Conservation (phyloP, 768 basidiomycete genomes). For the Agrocybe praecox region DNA sequence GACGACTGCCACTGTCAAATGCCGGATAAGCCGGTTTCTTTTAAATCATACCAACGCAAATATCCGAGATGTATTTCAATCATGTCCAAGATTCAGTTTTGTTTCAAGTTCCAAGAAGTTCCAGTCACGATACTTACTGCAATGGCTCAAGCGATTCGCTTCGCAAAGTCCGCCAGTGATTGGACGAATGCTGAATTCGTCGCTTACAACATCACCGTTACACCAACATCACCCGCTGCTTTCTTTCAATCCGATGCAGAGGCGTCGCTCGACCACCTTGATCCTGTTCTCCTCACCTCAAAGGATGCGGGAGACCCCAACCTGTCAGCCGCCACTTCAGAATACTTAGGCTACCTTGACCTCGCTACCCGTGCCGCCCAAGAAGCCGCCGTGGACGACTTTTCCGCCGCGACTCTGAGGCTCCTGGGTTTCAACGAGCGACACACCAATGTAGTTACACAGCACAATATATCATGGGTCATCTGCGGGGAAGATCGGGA, state of each 20-base stretch:
- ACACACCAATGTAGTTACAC: constrained; percentile 9
- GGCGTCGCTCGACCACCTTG: constrained; percentile 26
- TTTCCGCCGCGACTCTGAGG: constrained; percentile 24
- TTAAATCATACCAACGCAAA: no score
- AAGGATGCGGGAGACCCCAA: constrained; percentile 15
- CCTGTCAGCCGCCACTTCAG: constrained; percentile 17
- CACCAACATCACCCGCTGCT: constrained; percentile 6
- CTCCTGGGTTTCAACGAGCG: constrained; percentile 25
- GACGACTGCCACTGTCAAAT: no score
- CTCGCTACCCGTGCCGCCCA: constrained; percentile 19
- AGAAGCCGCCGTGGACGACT: constrained; percentile 22
- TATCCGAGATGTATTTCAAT: no score
- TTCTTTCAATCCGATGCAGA: constrained; percentile 23
- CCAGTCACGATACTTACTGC: no score
- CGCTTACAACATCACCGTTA: constrained; percentile 28
- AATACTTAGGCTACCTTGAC: constrained; percentile 24
- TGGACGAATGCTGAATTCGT: constrained; percentile 14
- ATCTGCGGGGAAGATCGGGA: constrained; percentile 26
- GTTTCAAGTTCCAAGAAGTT: no score
- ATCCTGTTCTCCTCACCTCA: constrained; percentile 21
- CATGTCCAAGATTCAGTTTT: no score
- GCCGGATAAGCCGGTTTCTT: no score
- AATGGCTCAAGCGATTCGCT: constrained; percentile 24
- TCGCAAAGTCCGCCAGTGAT: constrained; percentile 15
- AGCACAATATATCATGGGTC: constrained; percentile 26